Percentiles rank a stretch among this genome's conserved stretches.
Conservation (phyloP, 2,329 filamentous ascomycete species). For the Monilinia laxa region DNA sequence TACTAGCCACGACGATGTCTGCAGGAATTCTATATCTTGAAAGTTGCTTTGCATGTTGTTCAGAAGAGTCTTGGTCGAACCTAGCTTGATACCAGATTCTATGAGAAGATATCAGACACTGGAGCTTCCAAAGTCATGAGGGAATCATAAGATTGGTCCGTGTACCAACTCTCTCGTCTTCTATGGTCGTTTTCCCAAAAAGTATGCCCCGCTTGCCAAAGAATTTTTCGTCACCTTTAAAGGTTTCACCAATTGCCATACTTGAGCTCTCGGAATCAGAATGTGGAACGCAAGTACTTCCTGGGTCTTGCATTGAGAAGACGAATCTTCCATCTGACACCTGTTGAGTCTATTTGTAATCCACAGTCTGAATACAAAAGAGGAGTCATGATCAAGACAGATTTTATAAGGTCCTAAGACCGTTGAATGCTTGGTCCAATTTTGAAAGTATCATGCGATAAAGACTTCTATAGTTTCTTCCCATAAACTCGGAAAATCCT, state of each 20-base stretch:
- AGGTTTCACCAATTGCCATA: slow-evolving; percentile 15
- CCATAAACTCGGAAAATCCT: slow-evolving; percentile 11
- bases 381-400: background rate
- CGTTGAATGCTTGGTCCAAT: slow-evolving; percentile 13
- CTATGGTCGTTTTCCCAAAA: background rate
- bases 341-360: background rate
- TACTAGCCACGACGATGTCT: background rate
- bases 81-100: background rate
- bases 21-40: background rate
- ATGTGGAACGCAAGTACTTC: background rate
- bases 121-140: background rate
- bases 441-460: slow-evolving; percentile 15
- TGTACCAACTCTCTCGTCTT: background rate
- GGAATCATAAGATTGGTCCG: background rate
- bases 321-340: background rate
- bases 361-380: background rate
- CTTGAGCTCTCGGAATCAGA: slow-evolving; percentile 8
- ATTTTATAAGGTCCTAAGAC: slow-evolving; percentile 11
- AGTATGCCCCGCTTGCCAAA: slow-evolving; percentile 9
- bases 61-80: background rate
- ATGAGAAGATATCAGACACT: background rate
- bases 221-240: background rate
- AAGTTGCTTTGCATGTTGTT: background rate
- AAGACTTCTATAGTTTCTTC: slow-evolving; percentile 8
- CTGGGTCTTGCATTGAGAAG: slow-evolving; percentile 4